A percentile compares a stretch with the other conserved stretches of the same genome.
phyloP scores from a whole-genome alignment of 768 basidiomycete species.

The Sutorius australiensis region DNA sequence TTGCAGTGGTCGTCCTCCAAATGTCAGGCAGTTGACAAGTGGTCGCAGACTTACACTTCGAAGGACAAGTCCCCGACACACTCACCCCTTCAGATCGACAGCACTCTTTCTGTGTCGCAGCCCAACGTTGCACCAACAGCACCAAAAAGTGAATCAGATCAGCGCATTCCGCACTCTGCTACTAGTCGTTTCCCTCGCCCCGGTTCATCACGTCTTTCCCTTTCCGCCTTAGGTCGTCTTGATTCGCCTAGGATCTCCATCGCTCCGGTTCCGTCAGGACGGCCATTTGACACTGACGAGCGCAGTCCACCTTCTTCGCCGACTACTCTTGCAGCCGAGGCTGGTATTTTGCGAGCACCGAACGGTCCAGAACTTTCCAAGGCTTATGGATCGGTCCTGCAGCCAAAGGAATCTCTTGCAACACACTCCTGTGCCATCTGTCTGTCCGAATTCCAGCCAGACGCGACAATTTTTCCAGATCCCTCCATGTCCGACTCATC shows the following conservation, averaged over 20 bases:
- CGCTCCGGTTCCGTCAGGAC: constrained; percentile 59
- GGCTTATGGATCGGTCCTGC: constrained; percentile 81
- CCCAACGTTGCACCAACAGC: constrained; percentile 8
- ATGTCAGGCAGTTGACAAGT: constrained; percentile 54
- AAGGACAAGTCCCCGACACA: constrained; percentile 46
- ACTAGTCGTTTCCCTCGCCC: constrained; percentile 51
- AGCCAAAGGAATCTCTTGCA: constrained; percentile 69
- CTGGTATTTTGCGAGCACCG: constrained; percentile 59
- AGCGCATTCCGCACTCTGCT: neutral
- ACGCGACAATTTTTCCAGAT: constrained; percentile 84
- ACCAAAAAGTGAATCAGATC: constrained; percentile 3
- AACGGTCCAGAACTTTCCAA: constrained; percentile 66
- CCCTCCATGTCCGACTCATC: constrained; percentile 32
- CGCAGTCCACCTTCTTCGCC: constrained; percentile 26
- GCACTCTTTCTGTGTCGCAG: constrained; percentile 9
- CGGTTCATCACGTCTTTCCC: constrained; percentile 31
- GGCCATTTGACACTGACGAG: constrained; percentile 22
- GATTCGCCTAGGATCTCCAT: constrained; percentile 56
- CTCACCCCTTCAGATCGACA: constrained; percentile 26
- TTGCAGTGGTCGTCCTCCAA: constrained; percentile 55
- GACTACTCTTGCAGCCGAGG: constrained; percentile 49
- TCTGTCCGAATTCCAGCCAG: constrained; percentile 62
- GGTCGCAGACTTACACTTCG: constrained; percentile 77
- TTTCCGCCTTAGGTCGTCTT: constrained; percentile 43
- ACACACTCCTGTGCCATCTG: constrained; percentile 70